Percentiles rank a stretch among this genome's conserved stretches.
These are phyloP conservation scores for Candida ortonii DNA, from an alignment of 805 yeast genomes.

Conservation along the genomic window DNA sequence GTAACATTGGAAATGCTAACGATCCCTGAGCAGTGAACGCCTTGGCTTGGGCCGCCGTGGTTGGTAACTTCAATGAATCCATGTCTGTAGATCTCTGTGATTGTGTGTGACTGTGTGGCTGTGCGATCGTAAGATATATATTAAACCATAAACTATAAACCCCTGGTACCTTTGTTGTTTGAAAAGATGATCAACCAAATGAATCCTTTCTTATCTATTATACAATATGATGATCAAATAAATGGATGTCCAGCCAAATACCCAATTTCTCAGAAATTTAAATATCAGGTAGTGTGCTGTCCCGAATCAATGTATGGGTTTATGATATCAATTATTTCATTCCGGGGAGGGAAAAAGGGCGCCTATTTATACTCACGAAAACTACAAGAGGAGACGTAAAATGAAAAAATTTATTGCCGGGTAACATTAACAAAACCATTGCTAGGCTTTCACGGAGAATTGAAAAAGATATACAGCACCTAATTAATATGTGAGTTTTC, in stretches of 20 bases:
- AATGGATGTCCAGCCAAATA: too few species aligned
- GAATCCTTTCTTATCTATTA: conserved; percentile 24
- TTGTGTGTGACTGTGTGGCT: conserved; percentile 8
- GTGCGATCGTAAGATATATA: conserved; percentile 8
- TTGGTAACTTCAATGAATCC: conserved; percentile 75
- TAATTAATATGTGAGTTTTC: too few species aligned
- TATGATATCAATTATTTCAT: too few species aligned
- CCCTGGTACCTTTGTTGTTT: conserved; percentile 8
- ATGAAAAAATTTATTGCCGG: conserved; percentile 9
- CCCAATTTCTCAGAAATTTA: too few species aligned
- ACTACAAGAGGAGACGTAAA: conserved; percentile 1
- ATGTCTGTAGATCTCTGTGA: conserved; percentile 31
- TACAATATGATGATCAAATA: too few species aligned
- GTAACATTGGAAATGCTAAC: conserved; percentile 58
- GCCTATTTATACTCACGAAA: conserved; percentile 23
- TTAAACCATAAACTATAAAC: conserved; percentile 18
- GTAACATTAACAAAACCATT: conserved; percentile 7
- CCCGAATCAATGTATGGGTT: conserved; percentile 3
- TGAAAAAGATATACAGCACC: too few species aligned
- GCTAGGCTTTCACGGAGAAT: too few species aligned
- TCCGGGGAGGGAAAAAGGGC: conserved; percentile 18
- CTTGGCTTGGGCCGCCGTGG: conserved; percentile 74
- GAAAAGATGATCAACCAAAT: conserved; percentile 31
- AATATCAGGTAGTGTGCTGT: too few species aligned
- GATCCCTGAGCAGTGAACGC: conserved; percentile 68